Conservation (phyloP, 1,284 basidiomycete genomes). For the Apiotrichum domesticum region DNA sequence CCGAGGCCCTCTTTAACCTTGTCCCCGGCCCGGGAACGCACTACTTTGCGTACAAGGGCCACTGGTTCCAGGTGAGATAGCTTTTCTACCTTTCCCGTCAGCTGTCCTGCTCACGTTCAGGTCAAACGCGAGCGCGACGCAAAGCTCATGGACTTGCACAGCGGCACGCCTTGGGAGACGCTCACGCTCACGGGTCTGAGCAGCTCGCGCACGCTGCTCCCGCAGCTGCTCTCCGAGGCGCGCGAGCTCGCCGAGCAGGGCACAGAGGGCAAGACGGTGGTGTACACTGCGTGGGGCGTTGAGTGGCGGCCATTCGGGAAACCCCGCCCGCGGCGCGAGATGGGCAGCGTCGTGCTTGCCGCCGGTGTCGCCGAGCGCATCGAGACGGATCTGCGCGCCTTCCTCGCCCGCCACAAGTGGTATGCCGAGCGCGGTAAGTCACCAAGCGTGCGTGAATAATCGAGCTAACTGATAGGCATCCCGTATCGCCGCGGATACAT, state of each 20-base stretch:
- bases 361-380: slow-evolving; percentile 73
- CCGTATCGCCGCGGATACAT: slow-evolving; percentile 96
- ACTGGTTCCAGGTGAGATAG: slow-evolving; percentile 74
- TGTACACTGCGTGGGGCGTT: slow-evolving; percentile 92
- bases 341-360: slow-evolving; percentile 89
- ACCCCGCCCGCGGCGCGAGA: slow-evolving; percentile 77
- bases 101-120: slow-evolving; percentile 47
- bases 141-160: slow-evolving; percentile 83
- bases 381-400: slow-evolving; percentile 71
- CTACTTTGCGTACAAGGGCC: slow-evolving; percentile 80
- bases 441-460: background rate
- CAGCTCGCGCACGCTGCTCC: slow-evolving; percentile 73
- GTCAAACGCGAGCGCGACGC: slow-evolving; percentile 87
- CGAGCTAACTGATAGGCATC: slow-evolving; percentile 60
- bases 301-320: slow-evolving; percentile 97
- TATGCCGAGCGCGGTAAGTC: slow-evolving; percentile 85
- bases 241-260: slow-evolving; percentile 76
- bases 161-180: slow-evolving; percentile 95
- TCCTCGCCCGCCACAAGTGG: slow-evolving; percentile 81
- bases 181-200: slow-evolving; percentile 90
- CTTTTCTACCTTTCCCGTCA: background rate
- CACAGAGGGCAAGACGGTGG: slow-evolving; percentile 90
- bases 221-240: slow-evolving; percentile 76
- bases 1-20: slow-evolving; percentile 79
- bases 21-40: slow-evolving; percentile 95